phyloP scores from a whole-genome alignment of 306 rosid species.

The Trichosanthes cucumerina region DNA sequence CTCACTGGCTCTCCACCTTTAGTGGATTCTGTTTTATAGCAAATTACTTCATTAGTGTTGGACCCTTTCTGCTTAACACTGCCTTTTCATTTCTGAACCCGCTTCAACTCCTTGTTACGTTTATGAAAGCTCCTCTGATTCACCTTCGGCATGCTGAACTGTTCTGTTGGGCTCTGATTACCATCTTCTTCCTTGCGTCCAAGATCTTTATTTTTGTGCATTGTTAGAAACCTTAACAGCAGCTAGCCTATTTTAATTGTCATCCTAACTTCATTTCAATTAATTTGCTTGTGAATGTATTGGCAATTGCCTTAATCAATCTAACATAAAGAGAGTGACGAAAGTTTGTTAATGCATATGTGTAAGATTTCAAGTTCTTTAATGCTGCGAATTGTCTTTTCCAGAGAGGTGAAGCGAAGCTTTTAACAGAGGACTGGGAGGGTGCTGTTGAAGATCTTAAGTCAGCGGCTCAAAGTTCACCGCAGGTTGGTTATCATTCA shows the following conservation, averaged over 20 bases:
- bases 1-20: background rate
- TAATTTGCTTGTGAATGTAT: background rate
- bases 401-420: constrained; percentile 98
- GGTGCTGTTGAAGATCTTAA: constrained; percentile 93
- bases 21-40: background rate
- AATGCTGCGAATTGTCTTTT: constrained; percentile 14
- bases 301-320: background rate
- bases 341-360: background rate
- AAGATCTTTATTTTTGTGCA: background rate
- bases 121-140: background rate
- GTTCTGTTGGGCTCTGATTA: background rate
- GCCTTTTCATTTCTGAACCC: background rate
- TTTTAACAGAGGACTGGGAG: constrained; percentile 89
- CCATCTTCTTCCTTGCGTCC: background rate
- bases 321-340: background rate
- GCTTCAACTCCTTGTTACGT: background rate
- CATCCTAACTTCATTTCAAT: background rate
- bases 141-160: background rate
- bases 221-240: background rate
- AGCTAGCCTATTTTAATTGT: background rate
- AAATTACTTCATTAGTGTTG: background rate
- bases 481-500: constrained; percentile 45
- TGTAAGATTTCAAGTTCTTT: background rate
- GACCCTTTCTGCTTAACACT: background rate
- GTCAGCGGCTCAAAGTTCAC: constrained; percentile 85